Evolutionary conservation across 768 basidiomycete genomes (phyloP), one percentile per base, ranked within the genome.

Genomic region (Leccinum rimulosum): DNA sequence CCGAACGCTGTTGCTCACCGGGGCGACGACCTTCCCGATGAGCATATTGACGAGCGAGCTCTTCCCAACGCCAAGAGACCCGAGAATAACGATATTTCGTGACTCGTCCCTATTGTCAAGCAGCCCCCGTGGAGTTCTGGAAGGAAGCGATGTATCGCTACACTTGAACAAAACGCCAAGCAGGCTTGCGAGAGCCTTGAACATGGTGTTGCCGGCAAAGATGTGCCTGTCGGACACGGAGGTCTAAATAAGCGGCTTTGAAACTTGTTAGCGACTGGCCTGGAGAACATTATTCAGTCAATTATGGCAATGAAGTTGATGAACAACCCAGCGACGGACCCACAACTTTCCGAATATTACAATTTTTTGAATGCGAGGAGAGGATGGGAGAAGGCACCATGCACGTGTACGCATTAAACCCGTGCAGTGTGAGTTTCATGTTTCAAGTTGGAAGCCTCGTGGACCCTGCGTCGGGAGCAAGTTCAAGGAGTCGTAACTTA

Each of bases 41-140:
- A 80, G 56, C 69, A 79, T 68, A 61, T 80, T 80, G 45, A 79
- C 60, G 35, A 78, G 66, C 7, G 75, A 75, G 62, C 79, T 78
- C 59, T 79, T 79, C 10, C 73, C 73, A 27, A 63, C 52, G 35
- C 78, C 70, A 14, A 70, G 57, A 19, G 68, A 64, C n/a, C 68
- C 70, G 30, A 70, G 59, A 51, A 69, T 22, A 55, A 70, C 22
- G 2, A 71, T 56, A 14, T 65, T 65, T 45, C 43, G 53, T 22
- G 47, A 63, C 10, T 50, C 33, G 45, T 61, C 61, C 27, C 2
- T 28, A 28, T 45, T 19, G 11, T n/a, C 15, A 11, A n/a, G 15
- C 19, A 58, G 55, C 65, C 65, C 55, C 58, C 25, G 55, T 50
- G 22, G 51, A 27, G 45, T 14, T 12, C 33, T 1, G 1, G 35